These are phyloP conservation scores for Saccharomyces hybrid DNA, from an alignment of 1,139 yeast species.

Conservation along the genomic window DNA sequence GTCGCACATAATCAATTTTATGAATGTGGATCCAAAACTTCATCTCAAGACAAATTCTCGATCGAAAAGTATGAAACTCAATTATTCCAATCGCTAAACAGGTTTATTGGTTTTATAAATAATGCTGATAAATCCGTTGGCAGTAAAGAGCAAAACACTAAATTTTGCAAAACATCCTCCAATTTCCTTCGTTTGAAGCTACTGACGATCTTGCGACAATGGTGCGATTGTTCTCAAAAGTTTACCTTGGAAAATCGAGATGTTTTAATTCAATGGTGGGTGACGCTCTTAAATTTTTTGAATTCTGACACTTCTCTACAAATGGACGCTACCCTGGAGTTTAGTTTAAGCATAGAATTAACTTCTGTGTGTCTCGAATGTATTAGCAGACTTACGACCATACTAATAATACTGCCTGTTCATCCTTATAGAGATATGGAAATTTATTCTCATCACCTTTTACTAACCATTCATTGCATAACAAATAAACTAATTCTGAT, in stretches of 20 bases:
- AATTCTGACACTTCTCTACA: conserved; percentile 12
- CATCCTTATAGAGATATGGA: conserved; percentile 16
- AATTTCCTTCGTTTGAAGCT: conserved; percentile 21
- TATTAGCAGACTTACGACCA: conserved; percentile 24
- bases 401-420: conserved; percentile 14
- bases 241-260: conserved; percentile 8
- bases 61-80: conserved; percentile 11
- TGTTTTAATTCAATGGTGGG: conserved; percentile 30
- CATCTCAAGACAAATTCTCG: conserved; percentile 2
- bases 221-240: background rate
- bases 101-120: conserved; percentile 20
- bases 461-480: conserved; percentile 23
- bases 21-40: background rate
- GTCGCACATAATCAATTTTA: background rate
- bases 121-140: conserved; percentile 5
- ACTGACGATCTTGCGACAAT: conserved; percentile 16
- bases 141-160: background rate
- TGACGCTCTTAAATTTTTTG: conserved; percentile 23
- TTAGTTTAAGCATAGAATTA: conserved; percentile 9
- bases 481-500: conserved; percentile 22
- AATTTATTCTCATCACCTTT: conserved; percentile 22
- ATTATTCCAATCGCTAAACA: conserved; percentile 22
- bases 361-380: conserved; percentile 26
- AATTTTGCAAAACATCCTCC: conserved; percentile 8
- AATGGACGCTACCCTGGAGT: conserved; percentile 1